Evolutionary conservation across 2,329 filamentous ascomycete species (phyloP).

Genomic region (Fusarium sp.): DNA sequence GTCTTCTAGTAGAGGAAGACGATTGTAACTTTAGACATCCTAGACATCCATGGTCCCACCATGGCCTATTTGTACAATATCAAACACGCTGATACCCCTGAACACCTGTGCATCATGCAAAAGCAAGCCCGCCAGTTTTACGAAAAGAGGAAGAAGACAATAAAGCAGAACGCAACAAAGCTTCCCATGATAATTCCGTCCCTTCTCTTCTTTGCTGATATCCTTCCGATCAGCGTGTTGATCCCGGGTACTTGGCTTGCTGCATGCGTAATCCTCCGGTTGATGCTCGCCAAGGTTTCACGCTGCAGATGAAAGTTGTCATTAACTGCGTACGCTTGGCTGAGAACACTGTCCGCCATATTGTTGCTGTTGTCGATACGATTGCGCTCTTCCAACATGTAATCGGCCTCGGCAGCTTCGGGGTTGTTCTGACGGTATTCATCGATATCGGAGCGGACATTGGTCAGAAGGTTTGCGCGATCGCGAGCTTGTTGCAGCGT

Average conservation of each 20-base stretch:
- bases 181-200: constrained; percentile 93
- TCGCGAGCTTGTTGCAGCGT: constrained; percentile 83
- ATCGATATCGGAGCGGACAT: constrained; percentile 91
- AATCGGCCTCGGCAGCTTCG: constrained; percentile 87
- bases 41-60: constrained; percentile 43
- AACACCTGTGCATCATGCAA: constrained; percentile 50
- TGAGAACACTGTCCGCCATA: constrained; percentile 89
- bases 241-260: constrained; percentile 93
- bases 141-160: constrained; percentile 85
- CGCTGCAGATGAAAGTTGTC: constrained; percentile 89
- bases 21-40: constrained; percentile 39
- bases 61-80: constrained; percentile 50
- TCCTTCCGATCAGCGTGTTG: constrained; percentile 90
- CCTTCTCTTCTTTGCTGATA: constrained; percentile 92
- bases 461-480: constrained; percentile 88
- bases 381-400: constrained; percentile 92
- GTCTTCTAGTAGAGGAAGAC: constrained; percentile 27
- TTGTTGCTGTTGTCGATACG: constrained; percentile 90
- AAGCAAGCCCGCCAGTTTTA: constrained; percentile 36
- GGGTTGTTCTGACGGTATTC: constrained; percentile 87
- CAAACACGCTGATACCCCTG: constrained; percentile 52
- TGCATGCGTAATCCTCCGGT: constrained; percentile 87
- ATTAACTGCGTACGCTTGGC: constrained; percentile 96
- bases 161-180: constrained; percentile 92
- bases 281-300: constrained; percentile 89